Evolutionary conservation across 116 monocot genomes (phyloP).

Genomic region (Cymodocea nodosa): DNA sequence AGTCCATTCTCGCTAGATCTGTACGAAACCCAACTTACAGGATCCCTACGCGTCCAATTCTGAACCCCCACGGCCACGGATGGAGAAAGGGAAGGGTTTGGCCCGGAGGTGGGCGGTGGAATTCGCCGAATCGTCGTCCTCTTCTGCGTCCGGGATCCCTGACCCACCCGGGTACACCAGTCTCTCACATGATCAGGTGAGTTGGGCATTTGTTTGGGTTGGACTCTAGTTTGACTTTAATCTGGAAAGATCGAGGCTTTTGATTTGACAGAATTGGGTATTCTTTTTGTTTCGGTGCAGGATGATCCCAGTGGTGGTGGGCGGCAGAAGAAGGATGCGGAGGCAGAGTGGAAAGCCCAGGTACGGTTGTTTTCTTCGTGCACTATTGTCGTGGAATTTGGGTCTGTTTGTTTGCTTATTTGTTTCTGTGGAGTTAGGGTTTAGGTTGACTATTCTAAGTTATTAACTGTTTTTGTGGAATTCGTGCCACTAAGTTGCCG

Average conservation of each 20-base stretch:
- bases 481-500: too few species aligned
- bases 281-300: conserved; percentile 12
- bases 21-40: too few species aligned
- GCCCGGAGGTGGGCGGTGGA: too few species aligned
- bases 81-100: too few species aligned
- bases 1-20: too few species aligned
- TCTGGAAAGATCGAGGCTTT: too few species aligned
- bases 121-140: too few species aligned
- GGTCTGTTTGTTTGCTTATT: background rate
- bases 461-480: too few species aligned
- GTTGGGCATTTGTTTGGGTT: background rate
- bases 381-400: background rate
- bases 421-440: too few species aligned
- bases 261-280: background rate
- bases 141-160: conserved; percentile 16
- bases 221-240: background rate
- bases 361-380: conserved; percentile 7
- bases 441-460: too few species aligned
- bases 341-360: conserved; percentile 83
- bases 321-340: conserved; percentile 84
- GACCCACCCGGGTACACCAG: conserved; percentile 45
- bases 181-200: conserved; percentile 52
- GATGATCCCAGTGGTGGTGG: conserved; percentile 45
- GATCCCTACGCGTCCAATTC: too few species aligned
- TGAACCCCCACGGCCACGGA: too few species aligned